phyloP scores from a whole-genome alignment of 352 stramenopile genomes.

The Pythium sp. region DNA sequence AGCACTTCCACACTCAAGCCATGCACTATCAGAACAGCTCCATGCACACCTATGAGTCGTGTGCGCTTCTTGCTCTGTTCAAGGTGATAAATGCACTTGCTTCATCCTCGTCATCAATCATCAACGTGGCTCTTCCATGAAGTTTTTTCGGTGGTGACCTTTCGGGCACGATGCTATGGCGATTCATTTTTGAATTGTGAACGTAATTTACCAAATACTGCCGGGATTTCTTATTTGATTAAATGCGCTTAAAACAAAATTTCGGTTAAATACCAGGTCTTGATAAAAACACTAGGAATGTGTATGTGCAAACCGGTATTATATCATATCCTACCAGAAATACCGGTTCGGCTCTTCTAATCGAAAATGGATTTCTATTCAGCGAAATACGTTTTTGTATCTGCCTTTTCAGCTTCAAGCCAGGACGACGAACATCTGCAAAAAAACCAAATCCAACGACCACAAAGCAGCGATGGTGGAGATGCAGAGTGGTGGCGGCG shows the following conservation, averaged over 20 bases:
- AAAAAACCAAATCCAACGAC: conserved; percentile 4
- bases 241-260: background rate
- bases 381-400: background rate
- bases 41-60: background rate
- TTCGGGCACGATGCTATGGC: background rate
- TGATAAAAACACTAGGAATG: too few species aligned
- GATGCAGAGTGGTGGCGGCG: conserved; percentile 12
- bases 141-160: background rate
- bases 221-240: background rate
- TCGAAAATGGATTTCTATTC: background rate
- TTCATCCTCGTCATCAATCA: conserved; percentile 4
- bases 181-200: conserved; percentile 4
- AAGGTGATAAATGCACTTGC: background rate
- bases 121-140: background rate
- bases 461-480: background rate
- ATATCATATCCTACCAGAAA: too few species aligned
- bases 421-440: background rate
- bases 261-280: too few species aligned
- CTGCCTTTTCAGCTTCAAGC: conserved; percentile 4
- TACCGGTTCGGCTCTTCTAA: background rate
- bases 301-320: too few species aligned
- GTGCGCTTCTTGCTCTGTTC: background rate
- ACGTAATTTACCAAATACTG: background rate
- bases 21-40: background rate
- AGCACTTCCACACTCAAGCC: background rate